Percentiles rank a stretch among this genome's conserved stretches.
These are phyloP conservation scores for Cupressus sempervirens DNA, from an alignment of 75 land plant genomes.

Conservation along the genomic window DNA sequence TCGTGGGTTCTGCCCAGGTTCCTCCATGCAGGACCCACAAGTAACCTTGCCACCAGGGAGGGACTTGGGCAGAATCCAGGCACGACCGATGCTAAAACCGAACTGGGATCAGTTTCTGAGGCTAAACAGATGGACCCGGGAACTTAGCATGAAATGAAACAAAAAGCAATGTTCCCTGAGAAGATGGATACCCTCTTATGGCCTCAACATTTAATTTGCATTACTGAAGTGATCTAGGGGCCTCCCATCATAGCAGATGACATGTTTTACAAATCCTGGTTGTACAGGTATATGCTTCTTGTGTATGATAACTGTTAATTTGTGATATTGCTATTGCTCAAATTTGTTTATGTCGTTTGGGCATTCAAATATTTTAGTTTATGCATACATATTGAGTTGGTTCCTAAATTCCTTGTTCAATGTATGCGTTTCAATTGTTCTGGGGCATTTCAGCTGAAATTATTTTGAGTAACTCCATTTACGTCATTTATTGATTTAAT, in stretches of 20 bases:
- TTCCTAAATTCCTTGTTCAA: neutral
- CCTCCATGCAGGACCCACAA: too few species aligned
- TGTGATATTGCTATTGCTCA: neutral
- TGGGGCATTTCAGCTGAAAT: neutral
- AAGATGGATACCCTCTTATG: neutral
- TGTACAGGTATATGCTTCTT: neutral
- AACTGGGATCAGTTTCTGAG: too few species aligned
- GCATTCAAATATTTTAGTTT: neutral
- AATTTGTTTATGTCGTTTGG: neutral
- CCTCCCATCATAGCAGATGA: neutral
- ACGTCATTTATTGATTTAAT: neutral
- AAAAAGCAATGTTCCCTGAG: neutral
- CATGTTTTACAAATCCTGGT: neutral
- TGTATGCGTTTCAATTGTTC: neutral
- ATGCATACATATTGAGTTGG: neutral
- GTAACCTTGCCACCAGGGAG: too few species aligned
- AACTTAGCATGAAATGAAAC: neutral
- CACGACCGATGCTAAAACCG: too few species aligned
- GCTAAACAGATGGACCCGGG: too few species aligned
- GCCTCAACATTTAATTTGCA: neutral
- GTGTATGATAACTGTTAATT: neutral
- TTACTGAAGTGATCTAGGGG: neutral
- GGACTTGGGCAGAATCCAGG: too few species aligned
- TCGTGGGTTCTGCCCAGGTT: too few species aligned
- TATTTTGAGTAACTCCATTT: neutral